These are phyloP conservation scores for Akebia trifoliata DNA, from an alignment of 164 flowering plant species.

Conservation along the genomic window DNA sequence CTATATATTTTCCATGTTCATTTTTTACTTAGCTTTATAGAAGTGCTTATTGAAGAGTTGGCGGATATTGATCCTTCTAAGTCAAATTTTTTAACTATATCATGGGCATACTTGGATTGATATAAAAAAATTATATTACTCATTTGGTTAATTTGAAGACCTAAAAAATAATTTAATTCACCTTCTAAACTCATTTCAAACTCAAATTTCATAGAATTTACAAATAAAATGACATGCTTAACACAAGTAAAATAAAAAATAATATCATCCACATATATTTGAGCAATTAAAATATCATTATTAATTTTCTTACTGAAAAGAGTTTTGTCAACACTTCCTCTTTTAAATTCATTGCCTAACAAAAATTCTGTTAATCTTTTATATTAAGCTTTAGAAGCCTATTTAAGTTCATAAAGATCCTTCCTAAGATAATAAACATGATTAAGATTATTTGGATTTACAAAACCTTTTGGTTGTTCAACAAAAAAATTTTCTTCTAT, in stretches of 20 bases:
- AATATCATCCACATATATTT: too few relatives aligned
- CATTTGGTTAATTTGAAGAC: background rate
- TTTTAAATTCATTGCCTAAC: background rate
- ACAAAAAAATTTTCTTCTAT: background rate
- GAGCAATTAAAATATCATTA: too few relatives aligned
- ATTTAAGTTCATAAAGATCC: too few relatives aligned
- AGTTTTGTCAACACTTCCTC: background rate
- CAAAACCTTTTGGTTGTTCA: too few relatives aligned
- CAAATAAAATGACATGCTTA: background rate
- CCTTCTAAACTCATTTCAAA: background rate
- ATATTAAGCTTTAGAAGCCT: background rate
- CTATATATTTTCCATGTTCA: too few relatives aligned
- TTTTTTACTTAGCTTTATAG: too few relatives aligned
- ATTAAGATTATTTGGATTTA: background rate
- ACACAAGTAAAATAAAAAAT: background rate
- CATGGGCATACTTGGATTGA: background rate
- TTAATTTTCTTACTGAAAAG: background rate
- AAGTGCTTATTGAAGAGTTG: background rate
- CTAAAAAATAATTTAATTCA: background rate
- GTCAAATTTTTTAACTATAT: background rate
- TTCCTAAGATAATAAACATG: background rate
- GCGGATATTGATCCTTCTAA: background rate
- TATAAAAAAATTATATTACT: background rate
- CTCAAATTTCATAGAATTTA: too few relatives aligned
- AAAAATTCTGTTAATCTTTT: background rate